Percentiles rank a stretch among this genome's conserved stretches.
phyloP scores from a whole-genome alignment of 192 early-diverging fungal genomes.

The Radiomyces spectabilis region DNA sequence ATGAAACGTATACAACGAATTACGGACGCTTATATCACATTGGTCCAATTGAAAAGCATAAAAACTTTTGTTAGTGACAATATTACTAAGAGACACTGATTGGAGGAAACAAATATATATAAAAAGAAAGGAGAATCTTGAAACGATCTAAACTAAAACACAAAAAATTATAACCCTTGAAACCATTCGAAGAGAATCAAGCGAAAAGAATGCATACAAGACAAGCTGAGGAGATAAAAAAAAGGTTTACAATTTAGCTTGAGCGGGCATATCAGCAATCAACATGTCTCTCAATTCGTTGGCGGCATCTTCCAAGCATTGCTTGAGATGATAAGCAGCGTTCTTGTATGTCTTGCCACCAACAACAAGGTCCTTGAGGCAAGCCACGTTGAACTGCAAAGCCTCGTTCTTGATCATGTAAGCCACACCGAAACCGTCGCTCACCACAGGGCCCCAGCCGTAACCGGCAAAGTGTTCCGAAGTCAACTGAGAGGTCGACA shows the following conservation, averaged over 20 bases:
- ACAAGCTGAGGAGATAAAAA: not conserved
- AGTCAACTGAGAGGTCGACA: slow-evolving; percentile 89
- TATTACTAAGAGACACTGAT: not conserved
- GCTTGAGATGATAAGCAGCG: slow-evolving; percentile 58
- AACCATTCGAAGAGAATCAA: no score
- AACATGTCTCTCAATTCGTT: slow-evolving; percentile 78
- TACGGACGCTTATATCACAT: no score
- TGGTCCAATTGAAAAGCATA: no score
- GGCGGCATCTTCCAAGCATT: slow-evolving; percentile 82
- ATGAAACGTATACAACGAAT: no score
- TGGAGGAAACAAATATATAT: not conserved
- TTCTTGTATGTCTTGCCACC: slow-evolving; percentile 45
- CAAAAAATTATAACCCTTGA: not conserved
- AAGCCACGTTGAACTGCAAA: slow-evolving; percentile 85
- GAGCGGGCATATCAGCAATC: slow-evolving; percentile 42
- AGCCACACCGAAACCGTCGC: slow-evolving; percentile 87
- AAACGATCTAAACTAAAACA: not conserved
- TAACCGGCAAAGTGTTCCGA: slow-evolving; percentile 92
- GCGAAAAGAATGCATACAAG: not conserved
- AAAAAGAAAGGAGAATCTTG: slow-evolving; percentile 2
- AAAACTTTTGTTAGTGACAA: no score
- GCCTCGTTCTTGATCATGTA: slow-evolving; percentile 89
- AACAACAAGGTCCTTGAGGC: slow-evolving; percentile 49
- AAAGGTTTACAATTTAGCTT: slow-evolving; percentile 59
- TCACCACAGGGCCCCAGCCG: slow-evolving; percentile 82